These are phyloP conservation scores for Discostella stelligeroides DNA, from an alignment of 108 stramenopile species.

Conservation along the genomic window DNA sequence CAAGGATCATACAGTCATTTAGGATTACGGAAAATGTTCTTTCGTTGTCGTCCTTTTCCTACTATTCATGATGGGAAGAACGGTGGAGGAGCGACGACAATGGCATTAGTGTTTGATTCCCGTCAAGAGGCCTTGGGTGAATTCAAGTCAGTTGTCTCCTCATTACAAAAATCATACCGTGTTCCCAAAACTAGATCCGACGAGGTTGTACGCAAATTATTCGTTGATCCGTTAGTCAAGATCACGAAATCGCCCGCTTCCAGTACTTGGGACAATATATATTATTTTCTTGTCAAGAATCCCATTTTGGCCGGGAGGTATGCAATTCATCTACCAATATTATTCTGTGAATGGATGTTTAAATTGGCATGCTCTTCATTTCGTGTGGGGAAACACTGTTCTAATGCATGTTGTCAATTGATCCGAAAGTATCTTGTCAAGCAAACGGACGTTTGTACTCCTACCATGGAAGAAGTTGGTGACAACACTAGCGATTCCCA, in stretches of 20 bases:
- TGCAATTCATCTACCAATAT: slow-evolving; percentile 20
- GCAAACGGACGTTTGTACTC: slow-evolving; percentile 14
- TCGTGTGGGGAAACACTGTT: not conserved
- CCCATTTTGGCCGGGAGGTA: slow-evolving; percentile 16
- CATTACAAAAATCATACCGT: slow-evolving; percentile 20
- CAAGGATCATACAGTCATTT: slow-evolving; percentile 20
- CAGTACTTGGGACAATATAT: slow-evolving; percentile 6
- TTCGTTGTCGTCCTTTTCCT: not conserved
- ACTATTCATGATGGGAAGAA: not conserved
- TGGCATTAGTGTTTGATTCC: slow-evolving; percentile 18
- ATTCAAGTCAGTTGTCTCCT: slow-evolving; percentile 23
- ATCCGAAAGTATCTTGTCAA: slow-evolving; percentile 18
- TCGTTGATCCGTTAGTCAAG: slow-evolving; percentile 31
- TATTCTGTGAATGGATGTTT: slow-evolving; percentile 46
- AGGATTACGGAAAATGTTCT: slow-evolving; percentile 35
- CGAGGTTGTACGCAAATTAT: slow-evolving; percentile 10
- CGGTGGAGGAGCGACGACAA: not conserved
- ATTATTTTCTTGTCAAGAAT: slow-evolving; percentile 33
- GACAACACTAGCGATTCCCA: too few species aligned
- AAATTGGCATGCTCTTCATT: slow-evolving; percentile 39
- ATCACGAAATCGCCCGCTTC: slow-evolving; percentile 22
- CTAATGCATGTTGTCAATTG: slow-evolving; percentile 21
- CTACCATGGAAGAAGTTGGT: not conserved
- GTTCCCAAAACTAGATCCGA: slow-evolving; percentile 10
- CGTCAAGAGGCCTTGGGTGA: slow-evolving; percentile 32